Base-by-base conservation (phyloP, 768 basidiomycete species). In the Mycena capillaripes region DNA sequence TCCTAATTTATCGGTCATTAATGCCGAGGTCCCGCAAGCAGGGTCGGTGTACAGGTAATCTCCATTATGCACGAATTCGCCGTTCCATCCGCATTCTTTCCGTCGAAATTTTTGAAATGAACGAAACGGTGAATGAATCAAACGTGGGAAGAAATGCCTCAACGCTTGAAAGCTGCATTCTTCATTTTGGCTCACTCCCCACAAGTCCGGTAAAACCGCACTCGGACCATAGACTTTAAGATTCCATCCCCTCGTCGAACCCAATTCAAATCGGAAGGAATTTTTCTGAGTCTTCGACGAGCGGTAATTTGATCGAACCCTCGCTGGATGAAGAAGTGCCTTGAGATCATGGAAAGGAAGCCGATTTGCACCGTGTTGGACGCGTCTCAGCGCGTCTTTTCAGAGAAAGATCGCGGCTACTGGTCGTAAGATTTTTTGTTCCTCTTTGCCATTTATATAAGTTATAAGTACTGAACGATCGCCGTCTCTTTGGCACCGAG, bases 1-100 rank as follows among this genome's bases (percentile, higher is more conserved):
- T 66, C 32, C 32, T 74, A 70, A 70, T 59, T 70, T 63, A 74
- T 64, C 34, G 16, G 6, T 70, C 59, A 61, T 73, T 69, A 63
- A 73, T 27, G 14, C 61, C 57, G 30, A 65, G 67, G 57, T 57
- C 62, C 48, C 44, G 36, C n/a, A 30, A 38, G 19, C 12, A 29
- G 42, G 16, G 19, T 44, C 29, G 7, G 53, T 58, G 46, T 4
- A 29, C 23, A 40, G 46, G 61, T 64, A 38, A 44, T 56, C 10
- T 53, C 19, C 38, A 16, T 53, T 16, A 32, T 25, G 25, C 25
- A 16, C 44, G 21, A 23, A 25, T 55, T 55, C 53, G 14, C 30
- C 21, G 30, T 32, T 32, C 30, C 6, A 32, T 55, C 30, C 53
- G 19, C 19, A 32, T 21, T 25, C 27, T 29, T 12, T 10, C 52